Percentiles rank a stretch among this genome's conserved stretches.
Evolutionary conservation across 2,329 filamentous ascomycete genomes (phyloP).

Genomic region (Trichoderma atrobrunneum): DNA sequence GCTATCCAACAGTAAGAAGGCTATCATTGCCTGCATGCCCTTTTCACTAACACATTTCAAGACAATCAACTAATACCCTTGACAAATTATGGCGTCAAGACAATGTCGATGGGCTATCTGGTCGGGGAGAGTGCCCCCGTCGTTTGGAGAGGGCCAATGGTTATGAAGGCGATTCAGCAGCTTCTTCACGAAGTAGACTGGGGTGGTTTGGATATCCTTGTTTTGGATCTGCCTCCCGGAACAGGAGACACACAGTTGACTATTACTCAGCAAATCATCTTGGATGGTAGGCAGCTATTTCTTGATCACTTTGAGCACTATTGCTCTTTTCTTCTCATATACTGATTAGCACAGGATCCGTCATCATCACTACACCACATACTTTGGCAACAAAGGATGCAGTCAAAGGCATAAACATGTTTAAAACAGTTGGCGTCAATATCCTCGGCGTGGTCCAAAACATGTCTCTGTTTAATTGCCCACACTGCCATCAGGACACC

Average conservation of each 20-base stretch:
- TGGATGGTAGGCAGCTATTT: conserved; percentile 61
- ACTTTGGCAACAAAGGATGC: conserved; percentile 90
- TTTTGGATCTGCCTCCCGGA: conserved; percentile 88
- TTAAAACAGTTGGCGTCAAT: conserved; percentile 77
- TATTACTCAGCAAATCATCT: conserved; percentile 90
- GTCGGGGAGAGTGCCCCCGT: conserved; percentile 77
- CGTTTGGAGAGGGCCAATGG: conserved; percentile 95
- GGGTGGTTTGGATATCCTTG: conserved; percentile 82
- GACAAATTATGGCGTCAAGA: conserved; percentile 92
- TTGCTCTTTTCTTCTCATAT: conserved; percentile 13
- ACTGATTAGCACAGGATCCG: conserved; percentile 51
- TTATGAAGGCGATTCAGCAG: conserved; percentile 95
- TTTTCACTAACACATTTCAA: conserved; percentile 32
- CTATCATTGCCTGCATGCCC: not conserved
- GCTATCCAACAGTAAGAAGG: conserved; percentile 63
- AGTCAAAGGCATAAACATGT: conserved; percentile 88
- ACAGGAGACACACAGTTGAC: conserved; percentile 95
- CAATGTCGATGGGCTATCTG: conserved; percentile 98
- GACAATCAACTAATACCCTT: conserved; percentile 81
- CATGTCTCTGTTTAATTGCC: conserved; percentile 83
- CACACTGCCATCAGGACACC: conserved; percentile 70
- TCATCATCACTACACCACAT: conserved; percentile 92
- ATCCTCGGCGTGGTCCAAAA: conserved; percentile 88
- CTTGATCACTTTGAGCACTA: not conserved
- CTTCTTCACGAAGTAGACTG: conserved; percentile 93